These are phyloP conservation scores for Prinsepia uniflora DNA, from an alignment of 306 rosid species.

Conservation along the genomic window DNA sequence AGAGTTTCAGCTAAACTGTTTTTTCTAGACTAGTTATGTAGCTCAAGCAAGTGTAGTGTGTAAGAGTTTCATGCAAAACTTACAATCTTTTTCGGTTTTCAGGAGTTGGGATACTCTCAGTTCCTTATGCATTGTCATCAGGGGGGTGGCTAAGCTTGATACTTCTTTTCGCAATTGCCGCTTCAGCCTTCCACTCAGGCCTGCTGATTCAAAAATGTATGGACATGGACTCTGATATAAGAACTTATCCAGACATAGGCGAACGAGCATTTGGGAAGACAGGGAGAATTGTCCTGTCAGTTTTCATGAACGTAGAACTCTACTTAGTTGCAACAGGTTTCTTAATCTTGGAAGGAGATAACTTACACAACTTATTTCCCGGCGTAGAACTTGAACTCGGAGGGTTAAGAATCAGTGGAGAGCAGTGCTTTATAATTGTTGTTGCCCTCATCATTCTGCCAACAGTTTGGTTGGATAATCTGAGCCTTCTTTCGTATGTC, in stretches of 20 bases:
- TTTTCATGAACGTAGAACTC: conserved; percentile 60
- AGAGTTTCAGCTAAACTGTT: neutral
- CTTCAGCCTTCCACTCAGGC: conserved; percentile 53
- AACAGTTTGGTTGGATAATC: conserved; percentile 65
- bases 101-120: conserved; percentile 81
- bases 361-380: conserved; percentile 54
- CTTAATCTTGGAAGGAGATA: conserved; percentile 78
- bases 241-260: conserved; percentile 71
- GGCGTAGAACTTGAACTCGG: conserved; percentile 26
- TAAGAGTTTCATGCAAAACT: neutral
- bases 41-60: neutral
- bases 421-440: conserved; percentile 45
- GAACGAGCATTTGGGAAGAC: conserved; percentile 63
- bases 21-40: neutral
- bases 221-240: conserved; percentile 53
- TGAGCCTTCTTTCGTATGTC: conserved; percentile 67
- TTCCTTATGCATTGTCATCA: conserved; percentile 77
- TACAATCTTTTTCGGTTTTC: conserved; percentile 6
- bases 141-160: conserved; percentile 80
- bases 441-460: conserved; percentile 61
- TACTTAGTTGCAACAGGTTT: conserved; percentile 74
- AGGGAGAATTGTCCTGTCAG: conserved; percentile 51
- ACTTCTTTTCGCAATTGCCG: conserved; percentile 48
- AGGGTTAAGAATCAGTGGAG: conserved; percentile 44
- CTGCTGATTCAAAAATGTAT: conserved; percentile 64